A percentile compares a stretch with the other conserved stretches of the same genome.
These are phyloP conservation scores for Urostyla sp. DNA, from an alignment of 73 alveolate species.

Conservation along the genomic window DNA sequence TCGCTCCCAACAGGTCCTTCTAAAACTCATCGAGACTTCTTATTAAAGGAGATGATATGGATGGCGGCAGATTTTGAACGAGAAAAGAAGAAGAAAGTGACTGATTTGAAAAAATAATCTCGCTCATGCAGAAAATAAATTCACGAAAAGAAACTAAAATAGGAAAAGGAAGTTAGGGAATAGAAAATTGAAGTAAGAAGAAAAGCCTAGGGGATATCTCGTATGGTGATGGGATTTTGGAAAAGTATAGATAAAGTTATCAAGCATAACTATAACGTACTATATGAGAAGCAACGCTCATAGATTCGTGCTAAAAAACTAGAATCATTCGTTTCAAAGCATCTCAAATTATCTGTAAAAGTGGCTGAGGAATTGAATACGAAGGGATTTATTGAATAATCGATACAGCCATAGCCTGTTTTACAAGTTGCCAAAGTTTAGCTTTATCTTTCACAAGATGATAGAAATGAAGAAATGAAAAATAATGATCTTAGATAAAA, in stretches of 20 bases:
- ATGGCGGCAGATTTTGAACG: conserved; percentile 93
- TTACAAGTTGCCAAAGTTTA: background rate
- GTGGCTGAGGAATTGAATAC: conserved; percentile 86
- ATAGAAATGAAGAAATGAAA: conserved; percentile 9
- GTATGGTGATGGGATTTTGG: conserved; percentile 87
- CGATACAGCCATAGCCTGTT: conserved; percentile 14
- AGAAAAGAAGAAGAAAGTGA: conserved; percentile 81
- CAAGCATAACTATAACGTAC: conserved; percentile 82
- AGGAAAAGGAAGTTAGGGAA: conserved; percentile 64
- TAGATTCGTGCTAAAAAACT: conserved; percentile 80
- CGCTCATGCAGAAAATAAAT: conserved; percentile 70
- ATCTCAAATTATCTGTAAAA: conserved; percentile 84
- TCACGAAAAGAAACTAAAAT: conserved; percentile 54
- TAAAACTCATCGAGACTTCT: conserved; percentile 89
- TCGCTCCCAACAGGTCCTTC: conserved; percentile 56
- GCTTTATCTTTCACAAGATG: conserved; percentile 27
- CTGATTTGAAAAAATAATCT: conserved; percentile 59
- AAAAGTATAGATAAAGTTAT: conserved; percentile 87
- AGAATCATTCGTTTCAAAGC: conserved; percentile 82
- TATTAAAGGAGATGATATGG: conserved; percentile 94
- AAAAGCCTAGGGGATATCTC: conserved; percentile 70
- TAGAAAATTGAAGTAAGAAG: conserved; percentile 48
- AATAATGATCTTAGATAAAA: conserved; percentile 48
- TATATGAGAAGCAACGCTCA: conserved; percentile 83
- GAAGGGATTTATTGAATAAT: conserved; percentile 32